These are phyloP conservation scores for Dryadomyces quercivorus DNA, from an alignment of 2,329 filamentous ascomycete species.

Conservation along the genomic window DNA sequence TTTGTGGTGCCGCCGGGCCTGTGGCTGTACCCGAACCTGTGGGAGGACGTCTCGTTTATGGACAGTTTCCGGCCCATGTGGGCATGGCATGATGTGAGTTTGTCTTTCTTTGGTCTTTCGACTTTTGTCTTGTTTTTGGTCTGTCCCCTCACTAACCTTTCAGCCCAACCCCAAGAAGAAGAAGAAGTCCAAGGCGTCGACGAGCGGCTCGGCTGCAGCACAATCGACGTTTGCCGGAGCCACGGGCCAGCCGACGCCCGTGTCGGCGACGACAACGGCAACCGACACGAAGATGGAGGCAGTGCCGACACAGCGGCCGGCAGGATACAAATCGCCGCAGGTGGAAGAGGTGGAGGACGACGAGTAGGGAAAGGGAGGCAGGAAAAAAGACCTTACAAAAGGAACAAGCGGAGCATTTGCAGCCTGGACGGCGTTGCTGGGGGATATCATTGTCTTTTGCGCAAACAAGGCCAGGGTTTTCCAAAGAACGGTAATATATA, in stretches of 20 bases:
- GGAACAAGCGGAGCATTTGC: background rate
- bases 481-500: background rate
- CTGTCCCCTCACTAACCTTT: constrained; percentile 8
- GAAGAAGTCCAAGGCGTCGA: constrained; percentile 34
- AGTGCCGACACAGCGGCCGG: constrained; percentile 21
- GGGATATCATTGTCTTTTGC: background rate
- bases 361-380: background rate
- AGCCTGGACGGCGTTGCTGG: background rate
- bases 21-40: constrained; percentile 97
- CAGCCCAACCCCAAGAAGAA: constrained; percentile 40
- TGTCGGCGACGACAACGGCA: constrained; percentile 43
- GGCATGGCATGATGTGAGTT: constrained; percentile 90
- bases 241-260: constrained; percentile 39
- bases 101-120: background rate
- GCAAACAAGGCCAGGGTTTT: background rate
- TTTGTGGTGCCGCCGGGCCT: constrained; percentile 74
- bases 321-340: constrained; percentile 32
- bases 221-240: constrained; percentile 36
- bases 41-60: constrained; percentile 97
- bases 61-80: constrained; percentile 93
- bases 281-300: constrained; percentile 42
- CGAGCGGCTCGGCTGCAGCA: constrained; percentile 21
- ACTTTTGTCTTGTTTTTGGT: background rate
- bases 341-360: constrained; percentile 25
- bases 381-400: background rate